Base-by-base conservation (phyloP, 768 basidiomycete genomes). In the Boletus huronensis region DNA sequence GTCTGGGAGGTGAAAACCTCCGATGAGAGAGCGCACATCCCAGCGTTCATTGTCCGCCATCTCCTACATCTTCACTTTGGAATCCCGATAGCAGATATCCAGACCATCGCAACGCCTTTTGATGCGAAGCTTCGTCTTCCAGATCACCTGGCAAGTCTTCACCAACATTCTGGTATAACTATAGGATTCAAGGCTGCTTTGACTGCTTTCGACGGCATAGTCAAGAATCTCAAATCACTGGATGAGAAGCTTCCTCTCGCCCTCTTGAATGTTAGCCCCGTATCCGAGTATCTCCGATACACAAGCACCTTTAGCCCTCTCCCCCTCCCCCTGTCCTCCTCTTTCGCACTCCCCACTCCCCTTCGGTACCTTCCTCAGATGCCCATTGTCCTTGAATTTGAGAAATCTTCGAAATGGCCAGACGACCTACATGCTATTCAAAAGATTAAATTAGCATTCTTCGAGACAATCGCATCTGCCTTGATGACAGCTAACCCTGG, bases 371-470 rank as follows among this genome's bases (percentile, higher is more conserved):
- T 87, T 13, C 81, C 86, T 0, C 78, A 82, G 3, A 88, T 93
- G 58, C 82, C 88, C 14, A 74, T 93, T 45, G 69, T 93, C 23
- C 71, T 98, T 31, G 89, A 95, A 68, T 97, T 98, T 63, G 96
- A 98, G 67, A 89, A 87, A 57, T 96, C 93, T 0, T 84, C 87
- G 0, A 82, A 82, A 57, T 99, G 97, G 97, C 96, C 97, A 0
- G 95, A 98, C 64, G 93, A 98, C 59, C 79, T 98, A 5, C 79
- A 77, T 17, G 93, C 94, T 0, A 89, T 98, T 44, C 96, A 97
- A 69, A 92, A 92, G 58, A 87, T 93, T 70, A 98, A 98, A 69
- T 75, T 96, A 1, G 96, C 95, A 0, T 88, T 98, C 67, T 83
- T 98, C 57, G 90, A 93, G 65, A 82, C 83, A 38, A 77, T 98